Base-by-base conservation (phyloP, 2,329 filamentous ascomycete species). In the Cordyceps farinosa region DNA sequence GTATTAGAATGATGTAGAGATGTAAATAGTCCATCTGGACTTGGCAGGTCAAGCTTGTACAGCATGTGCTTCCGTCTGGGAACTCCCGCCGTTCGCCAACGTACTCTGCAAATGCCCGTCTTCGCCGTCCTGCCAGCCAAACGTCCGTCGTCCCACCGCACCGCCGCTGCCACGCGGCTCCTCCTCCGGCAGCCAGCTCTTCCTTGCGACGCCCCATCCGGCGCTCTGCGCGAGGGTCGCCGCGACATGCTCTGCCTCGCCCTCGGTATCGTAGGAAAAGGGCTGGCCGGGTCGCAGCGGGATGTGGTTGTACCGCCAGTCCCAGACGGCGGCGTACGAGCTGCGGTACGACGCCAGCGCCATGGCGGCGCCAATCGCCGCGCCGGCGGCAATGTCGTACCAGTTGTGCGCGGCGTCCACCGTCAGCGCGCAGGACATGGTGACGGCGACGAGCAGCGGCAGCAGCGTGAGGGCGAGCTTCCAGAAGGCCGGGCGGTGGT, bases 351-450 rank as follows among this genome's bases (percentile, higher is more conserved):
- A 75, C 2, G 81, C 83, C 65, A 90, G 80, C 0, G 88, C 87
- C 73, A 87, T 83, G 48, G 84, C 67, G 1, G 79, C 84, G 1
- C 89, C 89, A 58, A 91, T 89, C 11, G 81, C 70, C 0, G 81
- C 84, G 1, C 89, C 89, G 0, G 82, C 87, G 0, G 89, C 66
- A 48, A 90, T 81, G 65, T 91, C 89, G 64, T 89, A 90, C 85
- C 86, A 88, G 70, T 90, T 85, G 72, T 91, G 88, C 45, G 81
- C 87, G 64, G 86, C 81, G 66, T 90, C 83, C 61, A 90, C 84
- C 1, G 84, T 87, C 8, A 90, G 76, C 0, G 83, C 80, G 17
- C 86, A 85, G 6, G 82, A 84, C 32, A 90, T 84, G 3, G 90
- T 73, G 1, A 78, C 76, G 1, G 87, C 86, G 1, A 79, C 84